These are phyloP conservation scores for Anthracocystis panici-leucophaei DNA, from an alignment of 1,284 basidiomycete species.

Conservation along the genomic window DNA sequence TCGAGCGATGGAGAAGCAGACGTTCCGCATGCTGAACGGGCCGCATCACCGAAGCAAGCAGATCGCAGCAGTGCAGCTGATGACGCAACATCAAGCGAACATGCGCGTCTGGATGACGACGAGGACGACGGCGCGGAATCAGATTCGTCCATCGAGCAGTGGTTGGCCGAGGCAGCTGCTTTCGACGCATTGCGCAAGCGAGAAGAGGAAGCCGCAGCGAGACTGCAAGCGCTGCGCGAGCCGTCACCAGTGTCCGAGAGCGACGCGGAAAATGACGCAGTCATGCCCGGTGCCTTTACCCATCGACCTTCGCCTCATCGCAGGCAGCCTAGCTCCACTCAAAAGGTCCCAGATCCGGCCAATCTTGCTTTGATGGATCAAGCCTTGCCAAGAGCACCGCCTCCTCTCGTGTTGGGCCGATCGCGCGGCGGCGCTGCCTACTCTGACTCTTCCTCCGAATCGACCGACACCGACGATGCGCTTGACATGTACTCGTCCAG, in stretches of 20 bases:
- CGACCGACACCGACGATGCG: constrained; percentile 44
- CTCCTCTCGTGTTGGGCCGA: constrained; percentile 49
- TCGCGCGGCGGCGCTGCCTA: constrained; percentile 55
- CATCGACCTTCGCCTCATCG: neutral
- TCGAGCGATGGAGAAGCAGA: constrained; percentile 26
- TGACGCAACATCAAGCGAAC: constrained; percentile 8
- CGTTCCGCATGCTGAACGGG: neutral
- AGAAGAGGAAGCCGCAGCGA: constrained; percentile 45
- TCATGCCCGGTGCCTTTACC: constrained; percentile 38
- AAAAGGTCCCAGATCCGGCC: constrained; percentile 33
- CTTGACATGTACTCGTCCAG: constrained; percentile 43
- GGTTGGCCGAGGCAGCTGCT: constrained; percentile 47
- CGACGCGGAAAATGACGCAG: constrained; percentile 26
- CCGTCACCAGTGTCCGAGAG: constrained; percentile 19
- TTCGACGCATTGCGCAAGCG: constrained; percentile 49
- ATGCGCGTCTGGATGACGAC: constrained; percentile 11
- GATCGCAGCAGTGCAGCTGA: neutral
- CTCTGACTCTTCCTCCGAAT: constrained; percentile 51
- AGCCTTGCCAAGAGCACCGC: constrained; percentile 47
- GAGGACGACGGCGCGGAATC: constrained; percentile 43
- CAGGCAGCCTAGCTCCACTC: constrained; percentile 3
- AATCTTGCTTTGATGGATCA: constrained; percentile 39
- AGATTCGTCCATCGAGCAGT: constrained; percentile 52
- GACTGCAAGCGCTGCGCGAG: constrained; percentile 27
- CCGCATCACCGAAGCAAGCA: neutral